Conservation (phyloP, 2,329 filamentous ascomycete species). For the Tolypocladium album region DNA sequence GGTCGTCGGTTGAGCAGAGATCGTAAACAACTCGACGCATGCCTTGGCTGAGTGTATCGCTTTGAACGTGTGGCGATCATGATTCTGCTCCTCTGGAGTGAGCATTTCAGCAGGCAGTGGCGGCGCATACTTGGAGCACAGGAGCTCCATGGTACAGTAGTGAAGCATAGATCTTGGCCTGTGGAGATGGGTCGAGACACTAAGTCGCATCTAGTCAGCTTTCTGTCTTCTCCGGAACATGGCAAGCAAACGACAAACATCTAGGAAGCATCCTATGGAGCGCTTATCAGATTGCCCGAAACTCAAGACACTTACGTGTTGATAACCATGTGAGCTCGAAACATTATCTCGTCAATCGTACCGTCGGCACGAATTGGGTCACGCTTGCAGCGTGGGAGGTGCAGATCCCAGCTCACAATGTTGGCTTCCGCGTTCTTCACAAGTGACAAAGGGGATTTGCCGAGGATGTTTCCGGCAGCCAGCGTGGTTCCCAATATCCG, state of each 20-base stretch:
- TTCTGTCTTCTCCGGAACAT: neutral
- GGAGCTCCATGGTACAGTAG: conserved; percentile 9
- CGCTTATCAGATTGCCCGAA: neutral
- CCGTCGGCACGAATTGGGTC: conserved; percentile 52
- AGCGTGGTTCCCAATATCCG: conserved; percentile 53
- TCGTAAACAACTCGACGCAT: conserved; percentile 7
- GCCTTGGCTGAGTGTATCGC: conserved; percentile 5
- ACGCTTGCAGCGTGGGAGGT: conserved; percentile 58
- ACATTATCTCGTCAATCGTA: conserved; percentile 67
- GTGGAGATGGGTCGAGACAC: conserved; percentile 8
- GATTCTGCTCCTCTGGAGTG: conserved; percentile 4
- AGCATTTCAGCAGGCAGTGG: conserved; percentile 6
- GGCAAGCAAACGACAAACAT: neutral
- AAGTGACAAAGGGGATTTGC: conserved; percentile 15
- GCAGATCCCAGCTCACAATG: conserved; percentile 60
- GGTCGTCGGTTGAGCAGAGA: conserved; percentile 3
- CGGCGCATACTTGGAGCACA: conserved; percentile 10
- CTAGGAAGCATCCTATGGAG: neutral
- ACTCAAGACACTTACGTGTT: conserved; percentile 28
- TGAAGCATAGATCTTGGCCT: conserved; percentile 7
- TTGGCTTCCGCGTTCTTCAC: conserved; percentile 23
- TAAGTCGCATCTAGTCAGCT: neutral
- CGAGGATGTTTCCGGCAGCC: conserved; percentile 32
- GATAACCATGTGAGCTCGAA: conserved; percentile 68
- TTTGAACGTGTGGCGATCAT: conserved; percentile 6